phyloP scores from a whole-genome alignment of 225 moss, liverwort and hornwort genomes.

The Pleurozium schreberi region DNA sequence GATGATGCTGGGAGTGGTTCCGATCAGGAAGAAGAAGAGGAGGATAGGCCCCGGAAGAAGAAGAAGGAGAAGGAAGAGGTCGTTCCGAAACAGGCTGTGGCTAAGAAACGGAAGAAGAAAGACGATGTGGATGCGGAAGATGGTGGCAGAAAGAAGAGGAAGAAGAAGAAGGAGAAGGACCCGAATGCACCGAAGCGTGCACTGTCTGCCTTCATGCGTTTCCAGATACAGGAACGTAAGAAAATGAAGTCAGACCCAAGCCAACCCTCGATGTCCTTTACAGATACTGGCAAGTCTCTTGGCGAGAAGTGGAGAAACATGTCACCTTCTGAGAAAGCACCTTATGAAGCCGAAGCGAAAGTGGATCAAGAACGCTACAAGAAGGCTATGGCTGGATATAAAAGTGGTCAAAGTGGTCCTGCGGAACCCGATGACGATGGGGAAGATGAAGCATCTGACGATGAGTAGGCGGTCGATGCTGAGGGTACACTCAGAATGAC shows the following conservation, averaged over 20 bases:
- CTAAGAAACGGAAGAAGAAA: slow-evolving; percentile 76
- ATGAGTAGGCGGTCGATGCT: slow-evolving; percentile 28
- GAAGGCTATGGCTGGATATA: slow-evolving; percentile 71
- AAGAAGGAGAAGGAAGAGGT: slow-evolving; percentile 61
- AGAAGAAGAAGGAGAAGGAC: slow-evolving; percentile 87
- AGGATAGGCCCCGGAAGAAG: slow-evolving; percentile 68
- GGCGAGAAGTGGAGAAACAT: slow-evolving; percentile 97
- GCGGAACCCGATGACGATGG: slow-evolving; percentile 39
- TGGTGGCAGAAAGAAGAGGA: slow-evolving; percentile 61
- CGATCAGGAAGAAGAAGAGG: slow-evolving; percentile 63
- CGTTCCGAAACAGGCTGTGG: slow-evolving; percentile 25
- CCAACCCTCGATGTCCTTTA: slow-evolving; percentile 38
- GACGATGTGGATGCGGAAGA: slow-evolving; percentile 70
- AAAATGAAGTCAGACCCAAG: slow-evolving; percentile 65
- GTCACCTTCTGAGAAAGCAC: slow-evolving; percentile 67
- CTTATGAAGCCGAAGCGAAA: slow-evolving; percentile 63
- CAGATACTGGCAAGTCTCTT: slow-evolving; percentile 48
- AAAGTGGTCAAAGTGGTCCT: slow-evolving; percentile 35
- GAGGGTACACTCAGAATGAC: neutral
- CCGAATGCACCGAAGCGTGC: slow-evolving; percentile 83
- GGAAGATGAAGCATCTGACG: slow-evolving; percentile 59
- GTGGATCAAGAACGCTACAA: slow-evolving; percentile 77
- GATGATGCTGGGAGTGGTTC: slow-evolving; percentile 54
- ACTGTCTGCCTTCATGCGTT: slow-evolving; percentile 72
- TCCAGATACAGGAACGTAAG: slow-evolving; percentile 69